Base-by-base conservation (phyloP, 176 grass and related monocot genomes). In the Hyparrhenia diplandra region DNA sequence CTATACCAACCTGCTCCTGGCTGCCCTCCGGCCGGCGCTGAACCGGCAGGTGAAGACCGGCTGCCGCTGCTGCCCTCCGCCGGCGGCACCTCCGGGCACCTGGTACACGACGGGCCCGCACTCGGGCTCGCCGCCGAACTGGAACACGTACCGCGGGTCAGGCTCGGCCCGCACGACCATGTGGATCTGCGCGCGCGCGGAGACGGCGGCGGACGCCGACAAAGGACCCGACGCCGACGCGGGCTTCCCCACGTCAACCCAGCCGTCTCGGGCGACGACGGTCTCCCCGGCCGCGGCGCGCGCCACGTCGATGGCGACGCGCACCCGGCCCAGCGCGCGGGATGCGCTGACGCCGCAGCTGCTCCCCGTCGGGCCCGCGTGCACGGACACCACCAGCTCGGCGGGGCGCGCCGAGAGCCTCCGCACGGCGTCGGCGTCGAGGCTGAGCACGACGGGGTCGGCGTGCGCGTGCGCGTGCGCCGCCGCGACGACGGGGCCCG, bases 71-170 rank as follows among this genome's bases (percentile, higher is more conserved):
- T 89, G 82, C 35, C 88, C 88, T 8, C 88, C 88, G 37, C 84
- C 67, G 51, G 83, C 37, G 8, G 60, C 66, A 60, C 91, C 91
- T 5, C 92, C 77, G 8, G 87, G 92, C 42, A 98, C 89, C 80
- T 98, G 96, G 59, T 93, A 95, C 69, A 95, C 90, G 20, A 98
- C 88, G 5, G 95, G 95, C 40, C 92, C 94, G 83, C 92, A 95
- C 86, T 95, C 92, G 14, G 95, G 95, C 62, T 98, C 92, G 39
- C 90, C 90, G 9, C 86, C 92, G 63, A 98, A 98, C 88, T 98
- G 96, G 80, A 98, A 98, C 25, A 98, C 96, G 68, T 92, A 98
- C 37, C 96, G 72, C 39, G 92, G 96, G 80, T 98, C 96, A 35
- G 96, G 88, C 77, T 98, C 95, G 14, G 92, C 82, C 65, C 95